Percentiles rank a stretch among this genome's conserved stretches.
phyloP scores from a whole-genome alignment of 176 grass and related monocot genomes.

The Musa schizocarpa region DNA sequence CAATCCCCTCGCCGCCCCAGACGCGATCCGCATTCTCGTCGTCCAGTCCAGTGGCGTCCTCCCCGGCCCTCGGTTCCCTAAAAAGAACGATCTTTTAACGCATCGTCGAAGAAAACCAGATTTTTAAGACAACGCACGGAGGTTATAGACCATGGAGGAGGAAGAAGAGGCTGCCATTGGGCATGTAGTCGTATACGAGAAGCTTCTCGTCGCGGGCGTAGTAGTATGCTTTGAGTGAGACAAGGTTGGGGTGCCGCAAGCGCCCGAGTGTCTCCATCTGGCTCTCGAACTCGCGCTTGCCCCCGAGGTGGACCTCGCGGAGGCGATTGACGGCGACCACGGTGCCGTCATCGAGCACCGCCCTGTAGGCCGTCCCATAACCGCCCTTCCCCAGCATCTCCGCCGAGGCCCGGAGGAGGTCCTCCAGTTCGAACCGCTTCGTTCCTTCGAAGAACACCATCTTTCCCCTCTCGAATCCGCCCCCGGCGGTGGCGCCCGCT shows the following conservation, averaged over 20 bases:
- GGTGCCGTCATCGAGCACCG: slow-evolving; percentile 72
- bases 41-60: slow-evolving; percentile 58
- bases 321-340: slow-evolving; percentile 81
- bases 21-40: slow-evolving; percentile 39
- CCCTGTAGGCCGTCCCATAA: slow-evolving; percentile 74
- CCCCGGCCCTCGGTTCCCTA: slow-evolving; percentile 41
- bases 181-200: slow-evolving; percentile 96
- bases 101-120: not conserved
- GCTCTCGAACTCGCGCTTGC: slow-evolving; percentile 78
- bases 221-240: slow-evolving; percentile 78
- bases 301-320: slow-evolving; percentile 37
- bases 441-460: slow-evolving; percentile 72
- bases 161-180: slow-evolving; percentile 78
- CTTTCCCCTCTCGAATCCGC: slow-evolving; percentile 58
- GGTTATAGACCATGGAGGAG: slow-evolving; percentile 60
- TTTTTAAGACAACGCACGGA: not conserved
- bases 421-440: slow-evolving; percentile 79
- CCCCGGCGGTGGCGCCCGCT: slow-evolving; percentile 14
- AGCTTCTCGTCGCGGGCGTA: slow-evolving; percentile 94
- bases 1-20: slow-evolving; percentile 47
- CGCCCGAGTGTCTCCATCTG: slow-evolving; percentile 70
- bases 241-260: slow-evolving; percentile 64
- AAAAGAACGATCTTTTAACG: not conserved
- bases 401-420: slow-evolving; percentile 91
- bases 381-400: slow-evolving; percentile 97